A percentile compares a stretch with the other conserved stretches of the same genome.
Conservation (phyloP, 257 asterid genomes). For the Solanum pennellii region DNA sequence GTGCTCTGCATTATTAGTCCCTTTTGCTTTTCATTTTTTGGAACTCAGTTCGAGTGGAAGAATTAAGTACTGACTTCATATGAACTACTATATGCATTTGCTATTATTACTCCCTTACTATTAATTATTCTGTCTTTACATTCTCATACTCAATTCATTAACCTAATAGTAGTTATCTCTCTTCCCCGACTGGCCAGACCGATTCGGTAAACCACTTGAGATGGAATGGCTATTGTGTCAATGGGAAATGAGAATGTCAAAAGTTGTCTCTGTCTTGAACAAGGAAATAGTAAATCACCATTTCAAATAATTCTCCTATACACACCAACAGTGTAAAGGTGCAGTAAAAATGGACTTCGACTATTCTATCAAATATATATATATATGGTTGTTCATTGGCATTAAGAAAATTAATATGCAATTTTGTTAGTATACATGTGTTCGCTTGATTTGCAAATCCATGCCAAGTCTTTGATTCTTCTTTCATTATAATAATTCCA, state of each 20-base stretch:
- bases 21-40: constrained; percentile 1
- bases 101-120: neutral
- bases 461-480: neutral
- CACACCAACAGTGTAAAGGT: neutral
- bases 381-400: neutral
- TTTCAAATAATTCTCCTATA: neutral
- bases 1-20: constrained; percentile 14
- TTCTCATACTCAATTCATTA: neutral
- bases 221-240: neutral
- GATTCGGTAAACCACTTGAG: too few species aligned
- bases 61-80: neutral
- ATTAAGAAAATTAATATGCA: neutral
- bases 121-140: neutral
- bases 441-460: neutral
- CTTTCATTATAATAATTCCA: neutral
- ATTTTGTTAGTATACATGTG: neutral
- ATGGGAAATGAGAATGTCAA: neutral
- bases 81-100: neutral
- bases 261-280: neutral
- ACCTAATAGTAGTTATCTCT: too few species aligned
- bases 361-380: neutral
- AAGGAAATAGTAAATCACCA: too few species aligned
- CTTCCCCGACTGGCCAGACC: too few species aligned
- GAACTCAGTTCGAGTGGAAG: neutral
- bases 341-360: neutral